Conservation (phyloP, 176 grass and related monocot species). For the Oryza australiensis region DNA sequence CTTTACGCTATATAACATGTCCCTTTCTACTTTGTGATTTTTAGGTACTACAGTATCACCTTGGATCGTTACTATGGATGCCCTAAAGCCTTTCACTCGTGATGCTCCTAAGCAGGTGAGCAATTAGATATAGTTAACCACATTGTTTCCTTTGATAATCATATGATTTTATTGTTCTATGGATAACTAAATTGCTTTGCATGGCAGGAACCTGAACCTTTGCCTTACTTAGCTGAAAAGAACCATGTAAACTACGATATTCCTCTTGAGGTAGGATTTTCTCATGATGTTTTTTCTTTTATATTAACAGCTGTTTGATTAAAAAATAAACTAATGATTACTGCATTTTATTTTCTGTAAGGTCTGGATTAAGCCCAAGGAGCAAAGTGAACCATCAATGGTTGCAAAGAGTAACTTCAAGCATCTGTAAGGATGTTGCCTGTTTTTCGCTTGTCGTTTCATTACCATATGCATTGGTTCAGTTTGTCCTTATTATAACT, state of each 20-base stretch:
- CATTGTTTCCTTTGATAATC: slow-evolving; percentile 6
- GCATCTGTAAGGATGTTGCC: slow-evolving; percentile 64
- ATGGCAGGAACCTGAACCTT: slow-evolving; percentile 81
- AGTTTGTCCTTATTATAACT: neutral
- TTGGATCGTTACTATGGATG: slow-evolving; percentile 99
- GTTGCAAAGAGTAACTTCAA: slow-evolving; percentile 92
- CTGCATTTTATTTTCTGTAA: slow-evolving; percentile 42
- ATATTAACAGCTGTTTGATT: neutral
- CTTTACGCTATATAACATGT: neutral
- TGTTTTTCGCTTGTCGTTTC: neutral
- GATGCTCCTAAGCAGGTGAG: slow-evolving; percentile 84
- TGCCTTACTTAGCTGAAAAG: slow-evolving; percentile 81
- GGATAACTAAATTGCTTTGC: slow-evolving; percentile 34
- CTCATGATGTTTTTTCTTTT: neutral
- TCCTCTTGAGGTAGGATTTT: slow-evolving; percentile 74
- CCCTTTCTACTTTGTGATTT: slow-evolving; percentile 11
- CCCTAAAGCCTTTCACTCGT: slow-evolving; percentile 86
- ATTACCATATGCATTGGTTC: neutral
- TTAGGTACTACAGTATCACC: slow-evolving; percentile 90
- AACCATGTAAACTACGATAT: slow-evolving; percentile 91
- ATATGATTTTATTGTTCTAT: neutral
- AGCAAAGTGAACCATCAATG: slow-evolving; percentile 56
- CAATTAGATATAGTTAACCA: neutral
- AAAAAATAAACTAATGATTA: neutral
- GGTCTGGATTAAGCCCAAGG: slow-evolving; percentile 88